Percentiles rank a stretch among this genome's conserved stretches.
Conservation (phyloP, 495 filamentous ascomycete genomes). For the Pyrenula massariospora region DNA sequence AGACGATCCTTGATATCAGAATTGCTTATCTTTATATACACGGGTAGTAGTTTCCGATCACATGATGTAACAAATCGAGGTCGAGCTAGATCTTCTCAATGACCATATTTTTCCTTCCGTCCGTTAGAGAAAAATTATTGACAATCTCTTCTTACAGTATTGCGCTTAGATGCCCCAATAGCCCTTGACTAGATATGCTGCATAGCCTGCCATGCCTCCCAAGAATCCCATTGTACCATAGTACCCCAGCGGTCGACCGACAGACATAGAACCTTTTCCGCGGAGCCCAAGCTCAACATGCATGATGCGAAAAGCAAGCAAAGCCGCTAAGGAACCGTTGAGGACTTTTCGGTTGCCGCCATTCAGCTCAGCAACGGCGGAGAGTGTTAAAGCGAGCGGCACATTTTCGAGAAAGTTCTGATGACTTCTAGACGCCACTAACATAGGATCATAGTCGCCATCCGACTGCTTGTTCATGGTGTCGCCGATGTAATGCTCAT, state of each 20-base stretch:
- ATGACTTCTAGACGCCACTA: slow-evolving; percentile 20
- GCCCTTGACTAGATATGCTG: slow-evolving; percentile 24
- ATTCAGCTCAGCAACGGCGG: slow-evolving; percentile 28
- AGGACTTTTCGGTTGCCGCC: slow-evolving; percentile 23
- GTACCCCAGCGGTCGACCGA: slow-evolving; percentile 22
- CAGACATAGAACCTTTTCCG: slow-evolving; percentile 12
- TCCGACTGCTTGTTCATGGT: slow-evolving; percentile 5
- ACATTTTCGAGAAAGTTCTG: slow-evolving; percentile 33
- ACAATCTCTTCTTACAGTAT: too few relatives aligned
- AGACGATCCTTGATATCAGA: too few relatives aligned
- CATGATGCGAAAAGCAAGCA: slow-evolving; percentile 23
- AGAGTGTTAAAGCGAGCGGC: slow-evolving; percentile 18
- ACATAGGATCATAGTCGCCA: slow-evolving; percentile 11
- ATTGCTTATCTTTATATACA: too few relatives aligned
- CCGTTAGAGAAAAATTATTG: too few relatives aligned
- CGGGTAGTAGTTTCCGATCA: too few relatives aligned
- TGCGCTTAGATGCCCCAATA: slow-evolving; percentile 21
- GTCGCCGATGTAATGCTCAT: slow-evolving; percentile 21
- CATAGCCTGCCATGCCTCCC: slow-evolving; percentile 22
- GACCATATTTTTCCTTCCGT: too few relatives aligned
- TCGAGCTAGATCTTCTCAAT: too few relatives aligned
- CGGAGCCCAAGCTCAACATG: slow-evolving; percentile 28
- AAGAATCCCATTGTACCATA: slow-evolving; percentile 24
- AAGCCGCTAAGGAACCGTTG: slow-evolving; percentile 17
- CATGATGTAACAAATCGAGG: too few relatives aligned